phyloP scores from a whole-genome alignment of 164 flowering plant species.

The Annona cherimola region DNA sequence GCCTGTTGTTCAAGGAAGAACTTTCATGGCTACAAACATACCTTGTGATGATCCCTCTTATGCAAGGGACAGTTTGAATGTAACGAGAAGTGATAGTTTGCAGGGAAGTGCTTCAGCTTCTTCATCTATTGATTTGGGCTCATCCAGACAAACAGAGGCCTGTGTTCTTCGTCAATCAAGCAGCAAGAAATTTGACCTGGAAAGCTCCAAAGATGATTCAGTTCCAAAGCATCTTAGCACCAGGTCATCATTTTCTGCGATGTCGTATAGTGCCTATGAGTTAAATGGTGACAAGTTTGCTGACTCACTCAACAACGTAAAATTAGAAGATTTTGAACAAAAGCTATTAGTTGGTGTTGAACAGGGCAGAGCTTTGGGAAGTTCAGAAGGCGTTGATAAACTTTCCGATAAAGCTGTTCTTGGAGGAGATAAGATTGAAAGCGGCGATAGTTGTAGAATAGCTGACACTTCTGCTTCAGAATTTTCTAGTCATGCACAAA shows the following conservation, averaged over 20 bases:
- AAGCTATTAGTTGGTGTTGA: constrained; percentile 18
- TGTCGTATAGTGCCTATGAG: constrained; percentile 32
- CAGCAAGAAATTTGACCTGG: constrained; percentile 55
- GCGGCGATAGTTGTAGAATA: constrained; percentile 18
- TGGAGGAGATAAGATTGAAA: constrained; percentile 25
- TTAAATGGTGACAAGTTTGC: constrained; percentile 37
- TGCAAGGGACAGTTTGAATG: constrained; percentile 43
- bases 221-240: constrained; percentile 35
- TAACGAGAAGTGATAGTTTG: constrained; percentile 8
- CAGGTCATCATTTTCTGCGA: constrained; percentile 49
- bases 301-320: constrained; percentile 23
- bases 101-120: constrained; percentile 42
- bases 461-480: constrained; percentile 34
- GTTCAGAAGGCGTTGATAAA: constrained; percentile 20
- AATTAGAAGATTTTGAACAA: constrained; percentile 22
- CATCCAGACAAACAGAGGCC: constrained; percentile 44
- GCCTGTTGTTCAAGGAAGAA: constrained; percentile 64
- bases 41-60: constrained; percentile 66
- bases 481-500: constrained; percentile 20
- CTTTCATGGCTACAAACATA: constrained; percentile 45
- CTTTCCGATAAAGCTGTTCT: constrained; percentile 10
- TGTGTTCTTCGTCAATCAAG: constrained; percentile 63
- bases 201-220: constrained; percentile 37
- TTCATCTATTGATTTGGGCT: constrained; percentile 71
- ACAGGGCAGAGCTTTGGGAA: constrained; percentile 24